These are phyloP conservation scores for Botryosphaeria dothidea DNA, from an alignment of 2,329 filamentous ascomycete species.

Conservation along the genomic window DNA sequence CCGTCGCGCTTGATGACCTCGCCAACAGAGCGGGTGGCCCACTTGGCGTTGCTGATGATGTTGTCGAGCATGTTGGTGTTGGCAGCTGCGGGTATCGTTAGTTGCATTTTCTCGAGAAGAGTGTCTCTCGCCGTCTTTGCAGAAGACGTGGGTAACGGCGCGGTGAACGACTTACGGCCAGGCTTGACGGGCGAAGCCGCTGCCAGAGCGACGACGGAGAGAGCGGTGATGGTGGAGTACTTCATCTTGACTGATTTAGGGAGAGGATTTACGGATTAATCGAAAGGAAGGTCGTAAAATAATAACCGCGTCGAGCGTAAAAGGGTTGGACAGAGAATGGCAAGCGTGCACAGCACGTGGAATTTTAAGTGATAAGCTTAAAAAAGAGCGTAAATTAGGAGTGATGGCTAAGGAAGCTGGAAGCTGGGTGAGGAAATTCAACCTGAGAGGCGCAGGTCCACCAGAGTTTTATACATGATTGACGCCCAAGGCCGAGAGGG, in stretches of 20 bases:
- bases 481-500: neutral
- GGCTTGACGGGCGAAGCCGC: conserved; percentile 26
- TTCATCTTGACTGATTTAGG: conserved; percentile 24
- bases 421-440: neutral
- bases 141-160: neutral
- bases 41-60: neutral
- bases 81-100: neutral
- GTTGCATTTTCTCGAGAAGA: too few species aligned
- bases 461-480: neutral
- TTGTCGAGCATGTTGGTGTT: neutral
- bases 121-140: too few species aligned
- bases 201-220: conserved; percentile 27
- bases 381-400: conserved; percentile 12
- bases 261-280: neutral
- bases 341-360: conserved; percentile 4
- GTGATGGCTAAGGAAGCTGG: neutral
- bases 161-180: conserved; percentile 24
- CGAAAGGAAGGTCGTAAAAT: conserved; percentile 1
- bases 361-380: conserved; percentile 1
- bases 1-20: neutral
- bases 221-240: conserved; percentile 26
- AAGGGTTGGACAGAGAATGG: neutral
- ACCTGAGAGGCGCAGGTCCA: neutral
- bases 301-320: conserved; percentile 5
- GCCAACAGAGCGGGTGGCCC: neutral